These are phyloP conservation scores for Spathaspora girioi DNA, from an alignment of 805 yeast genomes.

Conservation along the genomic window DNA sequence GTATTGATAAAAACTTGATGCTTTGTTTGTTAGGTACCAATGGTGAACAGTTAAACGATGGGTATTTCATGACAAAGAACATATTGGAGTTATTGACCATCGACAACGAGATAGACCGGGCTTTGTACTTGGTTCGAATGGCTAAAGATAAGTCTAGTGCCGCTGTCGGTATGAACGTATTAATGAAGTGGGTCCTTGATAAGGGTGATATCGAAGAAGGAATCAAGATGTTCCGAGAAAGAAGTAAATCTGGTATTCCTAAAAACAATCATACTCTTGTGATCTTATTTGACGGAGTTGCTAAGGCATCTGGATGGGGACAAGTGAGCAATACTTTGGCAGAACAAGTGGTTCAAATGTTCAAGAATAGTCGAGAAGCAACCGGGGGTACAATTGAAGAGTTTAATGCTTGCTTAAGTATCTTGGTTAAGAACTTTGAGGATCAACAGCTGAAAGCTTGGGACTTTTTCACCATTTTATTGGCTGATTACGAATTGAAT, in stretches of 20 bases:
- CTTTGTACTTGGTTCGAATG: constrained; percentile 46
- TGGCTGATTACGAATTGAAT: constrained; percentile 12
- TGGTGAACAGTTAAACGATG: constrained; percentile 55
- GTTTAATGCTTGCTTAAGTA: constrained; percentile 35
- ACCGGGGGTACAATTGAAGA: constrained; percentile 15
- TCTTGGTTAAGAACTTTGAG: constrained; percentile 29
- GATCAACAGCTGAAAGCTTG: constrained; percentile 34
- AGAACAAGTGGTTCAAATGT: constrained; percentile 17
- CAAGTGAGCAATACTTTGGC: constrained; percentile 16
- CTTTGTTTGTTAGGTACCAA: constrained; percentile 58
- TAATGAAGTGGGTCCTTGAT: constrained; percentile 47
- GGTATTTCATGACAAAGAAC: constrained; percentile 52
- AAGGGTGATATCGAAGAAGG: constrained; percentile 46
- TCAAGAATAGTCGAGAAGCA: constrained; percentile 6
- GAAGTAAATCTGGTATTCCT: constrained; percentile 61
- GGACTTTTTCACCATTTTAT: constrained; percentile 30
- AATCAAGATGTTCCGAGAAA: constrained; percentile 45
- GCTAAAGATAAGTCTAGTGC: constrained; percentile 44
- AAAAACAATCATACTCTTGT: constrained; percentile 44
- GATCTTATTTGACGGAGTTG: constrained; percentile 33
- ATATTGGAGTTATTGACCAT: constrained; percentile 48
- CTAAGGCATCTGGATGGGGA: constrained; percentile 32
- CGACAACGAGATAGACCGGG: constrained; percentile 48
- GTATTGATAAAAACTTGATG: constrained; percentile 44
- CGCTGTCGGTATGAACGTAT: constrained; percentile 59